Base-by-base conservation (phyloP, 352 stramenopile species). In the Globisporangium abappressorium region DNA sequence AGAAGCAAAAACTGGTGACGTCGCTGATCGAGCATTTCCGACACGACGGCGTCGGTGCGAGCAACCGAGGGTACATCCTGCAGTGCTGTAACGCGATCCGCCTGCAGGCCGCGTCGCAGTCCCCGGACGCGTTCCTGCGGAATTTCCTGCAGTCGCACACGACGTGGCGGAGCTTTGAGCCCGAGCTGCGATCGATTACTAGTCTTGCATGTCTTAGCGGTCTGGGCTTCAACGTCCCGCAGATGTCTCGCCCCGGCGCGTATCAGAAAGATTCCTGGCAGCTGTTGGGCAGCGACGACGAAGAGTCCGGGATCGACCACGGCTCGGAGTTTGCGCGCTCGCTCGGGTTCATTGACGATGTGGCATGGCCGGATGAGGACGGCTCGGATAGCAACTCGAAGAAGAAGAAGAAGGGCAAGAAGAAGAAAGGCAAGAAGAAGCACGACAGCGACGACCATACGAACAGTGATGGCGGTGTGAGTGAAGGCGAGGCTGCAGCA, bases 61-160 rank as follows among this genome's bases (percentile, higher is more conserved):
- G 87, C 71, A 95, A 96, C 76, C 84, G 91, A 55, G 91, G 91
- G 22, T 94, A 94, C 77, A 92, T 97, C 24, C 46, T 97, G 55
- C 84, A 97, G 72, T 87, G 85, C 70, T 97, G 90, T 77, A 97
- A 97, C 57, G 85, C 81, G 36, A 91, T 96, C 68, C 88, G 91
- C 14, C 75, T 97, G 56, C 91, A 97, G 67, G 89, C 91, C 34
- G 88, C 91, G 51, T 93, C 89, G 24, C 85, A 97, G 66, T 83
- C 90, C 12, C 91, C 91, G 9, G 90, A 94, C 54, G 85, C 89
- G 38, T 97, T 96, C 62, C 74, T 97, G 64, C 82, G 90, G 14
- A 94, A 92, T 64, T 97, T 97, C 67, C 77, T 97, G 54, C 82
- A 92, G 70, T 96, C 87, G 62, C 90, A 97, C 73, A 94, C 83